Evolutionary conservation across 148 eudicot genomes (phyloP).

Genomic region (Silene latifolia): DNA sequence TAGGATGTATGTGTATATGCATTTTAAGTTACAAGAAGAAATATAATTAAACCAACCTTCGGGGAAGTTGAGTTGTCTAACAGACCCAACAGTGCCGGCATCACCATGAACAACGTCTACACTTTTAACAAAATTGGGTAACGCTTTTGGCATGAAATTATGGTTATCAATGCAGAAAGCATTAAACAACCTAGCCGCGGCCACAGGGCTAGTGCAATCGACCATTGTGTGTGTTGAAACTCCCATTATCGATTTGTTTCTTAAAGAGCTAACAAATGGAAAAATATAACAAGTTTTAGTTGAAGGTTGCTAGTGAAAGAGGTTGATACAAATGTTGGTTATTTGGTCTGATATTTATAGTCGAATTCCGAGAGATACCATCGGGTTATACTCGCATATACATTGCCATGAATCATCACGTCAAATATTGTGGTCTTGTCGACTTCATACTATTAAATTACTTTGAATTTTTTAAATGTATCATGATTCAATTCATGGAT

Average conservation of each 20-base stretch:
- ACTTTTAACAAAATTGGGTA: conserved; percentile 20
- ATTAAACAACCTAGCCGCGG: conserved; percentile 23
- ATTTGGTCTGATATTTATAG: conserved; percentile 3
- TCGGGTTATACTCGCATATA: too few relatives aligned
- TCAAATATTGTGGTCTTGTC: too few relatives aligned
- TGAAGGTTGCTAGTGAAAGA: neutral
- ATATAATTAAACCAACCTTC: conserved; percentile 10
- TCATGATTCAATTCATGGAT: too few relatives aligned
- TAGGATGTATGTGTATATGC: too few relatives aligned
- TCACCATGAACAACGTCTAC: conserved; percentile 25
- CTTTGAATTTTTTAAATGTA: too few relatives aligned
- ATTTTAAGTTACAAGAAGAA: too few relatives aligned
- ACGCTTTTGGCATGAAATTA: conserved; percentile 29
- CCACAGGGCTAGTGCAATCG: conserved; percentile 19
- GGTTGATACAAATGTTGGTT: neutral
- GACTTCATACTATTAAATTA: too few relatives aligned
- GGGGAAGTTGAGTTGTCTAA: conserved; percentile 22
- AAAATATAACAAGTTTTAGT: neutral
- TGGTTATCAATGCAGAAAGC: conserved; percentile 30
- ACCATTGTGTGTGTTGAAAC: conserved; percentile 17
- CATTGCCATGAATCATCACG: too few relatives aligned
- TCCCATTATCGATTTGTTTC: conserved; percentile 7
- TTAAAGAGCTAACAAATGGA: neutral
- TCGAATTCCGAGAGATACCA: neutral
- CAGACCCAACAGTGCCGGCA: conserved; percentile 5